Percentiles rank a stretch among this genome's conserved stretches.
These are phyloP conservation scores for Nyssa sinensis DNA, from an alignment of 148 eudicot species.

Conservation along the genomic window DNA sequence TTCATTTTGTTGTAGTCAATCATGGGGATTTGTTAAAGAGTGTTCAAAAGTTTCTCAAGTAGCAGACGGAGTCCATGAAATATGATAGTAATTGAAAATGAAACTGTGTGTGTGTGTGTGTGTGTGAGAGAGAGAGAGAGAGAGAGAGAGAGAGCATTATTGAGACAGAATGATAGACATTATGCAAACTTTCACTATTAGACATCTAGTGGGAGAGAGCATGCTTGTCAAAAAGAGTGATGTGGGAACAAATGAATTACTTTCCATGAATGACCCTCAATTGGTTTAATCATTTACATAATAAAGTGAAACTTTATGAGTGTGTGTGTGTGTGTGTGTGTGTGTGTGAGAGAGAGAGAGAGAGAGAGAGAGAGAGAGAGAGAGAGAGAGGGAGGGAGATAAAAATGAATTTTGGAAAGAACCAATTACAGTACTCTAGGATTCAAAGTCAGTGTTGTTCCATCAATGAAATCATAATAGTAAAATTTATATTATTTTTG, in stretches of 20 bases:
- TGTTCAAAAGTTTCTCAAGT: neutral
- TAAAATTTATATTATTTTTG: too few species aligned
- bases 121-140: too few species aligned
- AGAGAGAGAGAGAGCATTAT: too few species aligned
- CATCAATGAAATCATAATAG: too few species aligned
- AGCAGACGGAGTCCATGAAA: neutral
- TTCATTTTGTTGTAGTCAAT: neutral
- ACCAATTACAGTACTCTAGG: too few species aligned
- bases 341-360: slow-evolving; percentile 4
- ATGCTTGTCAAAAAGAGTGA: neutral
- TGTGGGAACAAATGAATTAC: slow-evolving; percentile 8
- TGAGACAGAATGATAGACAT: slow-evolving; percentile 27
- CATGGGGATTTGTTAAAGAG: neutral
- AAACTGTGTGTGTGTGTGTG: too few species aligned
- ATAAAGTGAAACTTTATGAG: neutral
- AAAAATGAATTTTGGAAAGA: too few species aligned
- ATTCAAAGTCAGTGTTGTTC: too few species aligned
- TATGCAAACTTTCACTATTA: slow-evolving; percentile 14
- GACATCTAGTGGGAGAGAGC: neutral
- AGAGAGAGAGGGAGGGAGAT: too few species aligned
- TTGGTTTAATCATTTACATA: neutral
- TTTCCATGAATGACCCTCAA: neutral
- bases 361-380: too few species aligned
- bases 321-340: too few species aligned
- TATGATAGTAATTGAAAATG: slow-evolving; percentile 1